Percentiles rank a stretch among this genome's conserved stretches.
Conservation (phyloP, 495 filamentous ascomycete species). For the Aspergillus sclerotiicarbonarius region DNA sequence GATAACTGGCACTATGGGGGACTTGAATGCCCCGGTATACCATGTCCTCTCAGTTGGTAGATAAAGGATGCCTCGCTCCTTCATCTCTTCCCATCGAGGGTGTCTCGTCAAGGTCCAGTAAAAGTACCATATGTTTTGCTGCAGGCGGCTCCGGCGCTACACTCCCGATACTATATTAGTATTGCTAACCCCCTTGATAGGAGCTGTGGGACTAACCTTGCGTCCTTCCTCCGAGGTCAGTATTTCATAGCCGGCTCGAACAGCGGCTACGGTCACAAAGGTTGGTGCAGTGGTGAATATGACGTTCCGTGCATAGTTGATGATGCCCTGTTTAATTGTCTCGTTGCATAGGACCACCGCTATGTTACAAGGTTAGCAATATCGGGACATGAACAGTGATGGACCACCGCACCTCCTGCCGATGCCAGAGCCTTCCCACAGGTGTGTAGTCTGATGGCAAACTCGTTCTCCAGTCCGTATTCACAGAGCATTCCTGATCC, state of each 20-base stretch:
- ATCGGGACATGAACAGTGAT: too few species aligned
- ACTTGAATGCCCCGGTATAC: neutral
- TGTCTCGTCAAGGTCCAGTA: conserved; percentile 7
- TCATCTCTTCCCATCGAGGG: conserved; percentile 6
- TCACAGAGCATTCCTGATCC: conserved; percentile 60
- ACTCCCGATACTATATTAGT: neutral
- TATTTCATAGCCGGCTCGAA: conserved; percentile 31
- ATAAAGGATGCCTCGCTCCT: conserved; percentile 2
- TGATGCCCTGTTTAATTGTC: conserved; percentile 21
- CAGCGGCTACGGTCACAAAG: conserved; percentile 32
- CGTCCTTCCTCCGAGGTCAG: conserved; percentile 17
- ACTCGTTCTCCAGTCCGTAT: conserved; percentile 53
- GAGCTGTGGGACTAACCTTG: conserved; percentile 1
- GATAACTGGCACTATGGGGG: conserved; percentile 5
- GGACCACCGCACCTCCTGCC: conserved; percentile 53
- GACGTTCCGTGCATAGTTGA: conserved; percentile 35
- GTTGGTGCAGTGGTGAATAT: conserved; percentile 35
- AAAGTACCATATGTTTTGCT: conserved; percentile 11
- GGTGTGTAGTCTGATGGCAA: conserved; percentile 61
- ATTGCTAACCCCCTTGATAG: neutral
- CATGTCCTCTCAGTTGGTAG: conserved; percentile 8
- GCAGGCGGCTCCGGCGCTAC: conserved; percentile 10
- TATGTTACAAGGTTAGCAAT: neutral
- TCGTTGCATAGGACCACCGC: conserved; percentile 23
- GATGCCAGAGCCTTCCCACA: conserved; percentile 67